Evolutionary conservation across 139 green algal genomes (phyloP), one percentile per base, ranked within the genome.

Genomic region (Raphidocelis subcapitata): DNA sequence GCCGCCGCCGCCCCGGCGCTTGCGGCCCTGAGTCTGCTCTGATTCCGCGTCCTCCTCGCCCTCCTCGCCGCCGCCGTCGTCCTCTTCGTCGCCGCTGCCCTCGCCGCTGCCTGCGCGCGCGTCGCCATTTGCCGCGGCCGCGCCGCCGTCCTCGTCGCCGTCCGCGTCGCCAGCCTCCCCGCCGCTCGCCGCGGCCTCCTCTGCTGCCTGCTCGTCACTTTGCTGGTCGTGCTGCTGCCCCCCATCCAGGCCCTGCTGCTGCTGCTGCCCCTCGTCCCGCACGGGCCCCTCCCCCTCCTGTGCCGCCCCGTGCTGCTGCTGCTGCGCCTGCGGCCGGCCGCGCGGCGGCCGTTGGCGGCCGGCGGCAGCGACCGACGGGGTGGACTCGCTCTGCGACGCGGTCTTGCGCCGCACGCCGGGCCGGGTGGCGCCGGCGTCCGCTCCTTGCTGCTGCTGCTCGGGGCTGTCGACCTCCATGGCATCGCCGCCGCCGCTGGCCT

Each of bases 111-210:
- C 33, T 21, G 31, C 33, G 55, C 37, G 16, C 24, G 16, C 33
- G 49, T 35, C 3, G 46, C 62, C 24, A 31, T 23, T 36, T 59
- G 36, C 41, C 62, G 46, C 60, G n/a, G n/a, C n/a, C n/a, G n/a
- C 65, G 51, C n/a, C 56, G 35, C 63, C 37, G 29, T 49, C 62
- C 54, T 51, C 74, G 2, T 49, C 64, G 49, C 64, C 47, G 28
- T 15, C 55, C 37, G 24, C 37, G 0, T 41, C 72, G 37, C 76
- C 74, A 2, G 47, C 26, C 21, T 68, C 73, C 4, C 60, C 66
- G 3, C 59, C 41, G 3, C 28, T 56, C 64, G 59, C 64, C 28
- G 33, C 44, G 44, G 57, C n/a, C 20, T 23, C 41, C 14, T 71
- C n/a, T 32, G 41, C 44, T 46, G 64, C 15, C 28, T 62, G 32